Evolutionary conservation across 495 filamentous ascomycete genomes (phyloP).

Genomic region (Penicillium roqueforti): DNA sequence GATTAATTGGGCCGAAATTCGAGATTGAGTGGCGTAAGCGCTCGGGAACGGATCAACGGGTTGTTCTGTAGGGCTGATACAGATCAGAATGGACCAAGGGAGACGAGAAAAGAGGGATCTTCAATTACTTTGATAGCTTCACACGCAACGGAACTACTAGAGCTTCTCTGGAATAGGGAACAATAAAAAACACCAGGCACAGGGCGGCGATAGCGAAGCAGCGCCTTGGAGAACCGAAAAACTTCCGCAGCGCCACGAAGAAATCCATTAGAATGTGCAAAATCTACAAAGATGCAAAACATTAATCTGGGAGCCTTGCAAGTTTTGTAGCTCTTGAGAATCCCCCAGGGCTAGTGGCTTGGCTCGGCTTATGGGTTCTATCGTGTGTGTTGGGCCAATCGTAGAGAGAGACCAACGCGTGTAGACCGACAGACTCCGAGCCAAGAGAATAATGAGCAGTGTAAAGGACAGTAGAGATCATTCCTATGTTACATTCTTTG

Average conservation of each 20-base stretch:
- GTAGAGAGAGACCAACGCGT: neutral
- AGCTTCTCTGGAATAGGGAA: conserved; percentile 2
- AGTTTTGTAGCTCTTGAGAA: neutral
- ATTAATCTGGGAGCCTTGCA: neutral
- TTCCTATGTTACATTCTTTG: no score
- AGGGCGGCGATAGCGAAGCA: neutral
- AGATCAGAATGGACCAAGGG: neutral
- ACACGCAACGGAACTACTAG: neutral
- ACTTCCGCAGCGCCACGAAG: neutral
- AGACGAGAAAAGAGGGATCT: neutral
- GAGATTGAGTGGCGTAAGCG: neutral
- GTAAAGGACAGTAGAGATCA: no score
- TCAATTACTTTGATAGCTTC: neutral
- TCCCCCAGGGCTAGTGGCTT: neutral
- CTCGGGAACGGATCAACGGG: neutral
- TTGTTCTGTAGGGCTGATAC: neutral
- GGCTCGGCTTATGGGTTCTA: neutral
- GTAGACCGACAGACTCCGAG: neutral
- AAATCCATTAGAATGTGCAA: neutral
- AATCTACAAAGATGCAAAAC: no score
- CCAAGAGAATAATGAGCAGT: no score
- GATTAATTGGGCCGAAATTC: conserved; percentile 2
- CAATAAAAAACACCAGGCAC: neutral
- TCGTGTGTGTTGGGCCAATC: neutral
- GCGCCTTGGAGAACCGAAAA: neutral